Percentiles rank a stretch among this genome's conserved stretches.
Evolutionary conservation across 495 filamentous ascomycete genomes (phyloP).

Genomic region (Podospora tetraspora): DNA sequence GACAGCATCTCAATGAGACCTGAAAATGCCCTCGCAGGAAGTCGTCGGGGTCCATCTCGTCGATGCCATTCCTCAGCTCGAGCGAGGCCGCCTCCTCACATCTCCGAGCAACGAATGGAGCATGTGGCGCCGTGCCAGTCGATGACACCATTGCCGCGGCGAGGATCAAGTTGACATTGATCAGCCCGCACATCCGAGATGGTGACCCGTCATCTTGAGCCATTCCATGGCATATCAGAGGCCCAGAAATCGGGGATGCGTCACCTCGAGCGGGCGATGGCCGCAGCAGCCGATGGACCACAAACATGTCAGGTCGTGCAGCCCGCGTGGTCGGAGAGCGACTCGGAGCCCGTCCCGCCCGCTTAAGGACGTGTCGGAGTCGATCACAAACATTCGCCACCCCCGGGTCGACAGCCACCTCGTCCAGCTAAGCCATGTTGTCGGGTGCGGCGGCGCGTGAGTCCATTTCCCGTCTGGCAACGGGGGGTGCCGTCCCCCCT

Average conservation of each 20-base stretch:
- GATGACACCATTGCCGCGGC: constrained; percentile 37
- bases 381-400: constrained; percentile 38
- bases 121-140: constrained; percentile 16
- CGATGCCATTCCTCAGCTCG: background rate
- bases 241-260: constrained; percentile 29
- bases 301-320: constrained; percentile 50
- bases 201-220: too few relatives aligned
- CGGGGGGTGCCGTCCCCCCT: constrained; percentile 44
- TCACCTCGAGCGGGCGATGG: constrained; percentile 14
- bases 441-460: constrained; percentile 5
- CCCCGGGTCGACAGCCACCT: constrained; percentile 27
- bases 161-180: constrained; percentile 25
- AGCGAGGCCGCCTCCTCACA: background rate
- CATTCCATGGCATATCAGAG: constrained; percentile 32
- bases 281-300: constrained; percentile 43
- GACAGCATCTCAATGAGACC: background rate
- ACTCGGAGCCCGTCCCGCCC: constrained; percentile 17
- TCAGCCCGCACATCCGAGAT: constrained; percentile 8
- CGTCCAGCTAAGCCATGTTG: constrained; percentile 6
- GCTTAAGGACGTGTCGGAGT: constrained; percentile 38
- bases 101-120: background rate
- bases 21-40: background rate
- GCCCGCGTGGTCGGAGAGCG: constrained; percentile 31
- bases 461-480: constrained; percentile 33
- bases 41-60: background rate